These are phyloP conservation scores for Coccomyxa sp. DNA, from an alignment of 139 green algal genomes.

Conservation along the genomic window DNA sequence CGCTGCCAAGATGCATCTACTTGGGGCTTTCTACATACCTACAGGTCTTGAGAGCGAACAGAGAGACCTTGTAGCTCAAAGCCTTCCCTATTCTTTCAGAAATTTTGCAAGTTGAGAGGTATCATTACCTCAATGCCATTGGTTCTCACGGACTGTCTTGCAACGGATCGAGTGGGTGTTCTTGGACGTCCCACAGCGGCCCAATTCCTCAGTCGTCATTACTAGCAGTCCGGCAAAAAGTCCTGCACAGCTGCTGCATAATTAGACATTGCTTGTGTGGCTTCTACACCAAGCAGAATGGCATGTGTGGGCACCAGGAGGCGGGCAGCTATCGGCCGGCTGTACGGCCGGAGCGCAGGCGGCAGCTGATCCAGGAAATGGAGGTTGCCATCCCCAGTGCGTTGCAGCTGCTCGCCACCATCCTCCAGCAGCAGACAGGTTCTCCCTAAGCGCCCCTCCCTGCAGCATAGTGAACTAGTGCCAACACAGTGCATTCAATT, in stretches of 20 bases:
- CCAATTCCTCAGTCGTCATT: too few relatives aligned
- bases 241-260: too few relatives aligned
- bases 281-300: neutral
- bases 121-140: neutral
- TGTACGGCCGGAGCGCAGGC: constrained; percentile 72
- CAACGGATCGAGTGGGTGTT: neutral
- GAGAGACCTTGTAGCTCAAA: neutral
- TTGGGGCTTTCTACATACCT: neutral
- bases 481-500: too few relatives aligned
- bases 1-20: neutral
- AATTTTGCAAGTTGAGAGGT: neutral
- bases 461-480: neutral
- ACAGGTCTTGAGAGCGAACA: neutral
- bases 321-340: constrained; percentile 61
- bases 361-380: constrained; percentile 63
- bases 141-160: neutral
- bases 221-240: too few relatives aligned
- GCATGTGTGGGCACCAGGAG: constrained; percentile 49
- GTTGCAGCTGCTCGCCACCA: constrained; percentile 62
- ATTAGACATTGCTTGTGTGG: neutral
- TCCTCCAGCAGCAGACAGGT: constrained; percentile 19
- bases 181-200: too few relatives aligned
- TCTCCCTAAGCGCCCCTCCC: too few relatives aligned
- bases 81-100: neutral
- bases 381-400: constrained; percentile 29